Base-by-base conservation (phyloP, 208 protist species). In the Phytomonas sp. region DNA sequence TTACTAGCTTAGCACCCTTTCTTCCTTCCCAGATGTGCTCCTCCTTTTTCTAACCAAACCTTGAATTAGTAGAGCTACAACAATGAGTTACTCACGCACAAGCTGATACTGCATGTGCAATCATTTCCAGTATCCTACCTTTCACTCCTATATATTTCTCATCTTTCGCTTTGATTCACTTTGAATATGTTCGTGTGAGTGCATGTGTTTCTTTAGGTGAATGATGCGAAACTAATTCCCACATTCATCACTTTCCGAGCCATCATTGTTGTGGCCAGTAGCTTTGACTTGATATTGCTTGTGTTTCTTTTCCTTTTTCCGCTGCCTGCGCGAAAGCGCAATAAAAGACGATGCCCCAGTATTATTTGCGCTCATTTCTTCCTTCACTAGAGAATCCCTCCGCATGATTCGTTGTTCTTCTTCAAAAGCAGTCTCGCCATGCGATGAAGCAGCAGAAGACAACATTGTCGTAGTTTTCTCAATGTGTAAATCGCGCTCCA, bases 221-320 rank as follows among this genome's bases (percentile, higher is more conserved):
- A 56, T 56, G 46, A 0, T 1, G 6, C 6, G 46, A 56, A 56
- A 26, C 5, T 26, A 56, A 56, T 56, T 20, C 23, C 13, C 13
- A 23, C 40, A 46, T 56, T 56, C 8, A 26, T 26, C 20, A 8
- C 11, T 56, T 56, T 26, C 46, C 46, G 6, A 56, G 46, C 78
- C 67, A 4, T 80, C 75, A 59, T 69, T 74, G 23, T 70, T 51
- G 11, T 77, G 69, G 6, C 71, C 62, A 20, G 32, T 59, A 36
- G 1, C 56, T 36, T 81, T 63, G 26, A 67, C 28, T 60, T 78
- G 69, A 56, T 65, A 67, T 60, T 75, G 73, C 64, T 80, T 65
- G 13, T 64, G 73, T 71, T 78, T 75, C 62, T 80, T 68, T 46
- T 83, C 60, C 64, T 74, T 73, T 66, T 75, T 79, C 36, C 78